phyloP scores from a whole-genome alignment of 805 yeast genomes.

The Candida insectorum region DNA sequence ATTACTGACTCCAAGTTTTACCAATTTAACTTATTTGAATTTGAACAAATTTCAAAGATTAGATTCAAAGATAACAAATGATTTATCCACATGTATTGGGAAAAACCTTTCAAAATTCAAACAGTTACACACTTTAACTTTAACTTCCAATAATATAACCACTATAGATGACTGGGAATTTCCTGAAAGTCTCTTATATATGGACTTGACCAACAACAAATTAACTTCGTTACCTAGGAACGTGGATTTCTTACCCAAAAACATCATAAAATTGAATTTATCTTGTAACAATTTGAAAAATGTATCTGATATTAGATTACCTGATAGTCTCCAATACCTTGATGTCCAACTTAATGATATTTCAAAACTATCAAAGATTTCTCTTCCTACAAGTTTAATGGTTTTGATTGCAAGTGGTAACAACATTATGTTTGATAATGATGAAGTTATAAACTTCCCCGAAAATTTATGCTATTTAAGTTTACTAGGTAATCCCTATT shows the following conservation, averaged over 20 bases:
- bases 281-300: conserved; percentile 13
- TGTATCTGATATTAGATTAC: conserved; percentile 10
- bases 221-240: conserved; percentile 9
- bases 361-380: conserved; percentile 7
- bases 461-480: conserved; percentile 11
- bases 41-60: conserved; percentile 14
- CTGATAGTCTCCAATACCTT: conserved; percentile 13
- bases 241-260: conserved; percentile 11
- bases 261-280: conserved; percentile 12
- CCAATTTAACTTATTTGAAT: conserved; percentile 12
- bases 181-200: conserved; percentile 9
- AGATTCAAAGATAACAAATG: conserved; percentile 1
- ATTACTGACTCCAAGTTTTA: conserved; percentile 5
- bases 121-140: conserved; percentile 11
- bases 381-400: conserved; percentile 11
- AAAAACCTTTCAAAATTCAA: conserved; percentile 8
- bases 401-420: conserved; percentile 16
- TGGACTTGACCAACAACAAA: conserved; percentile 14
- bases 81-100: conserved; percentile 1
- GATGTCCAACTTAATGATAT: conserved; percentile 15
- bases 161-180: conserved; percentile 6
- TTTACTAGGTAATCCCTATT: conserved; percentile 13
- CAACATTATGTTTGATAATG: conserved; percentile 14
- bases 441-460: conserved; percentile 13
- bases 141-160: conserved; percentile 9